Conservation (phyloP, 1,139 yeast species). For the Yamadazyma diospyri region DNA sequence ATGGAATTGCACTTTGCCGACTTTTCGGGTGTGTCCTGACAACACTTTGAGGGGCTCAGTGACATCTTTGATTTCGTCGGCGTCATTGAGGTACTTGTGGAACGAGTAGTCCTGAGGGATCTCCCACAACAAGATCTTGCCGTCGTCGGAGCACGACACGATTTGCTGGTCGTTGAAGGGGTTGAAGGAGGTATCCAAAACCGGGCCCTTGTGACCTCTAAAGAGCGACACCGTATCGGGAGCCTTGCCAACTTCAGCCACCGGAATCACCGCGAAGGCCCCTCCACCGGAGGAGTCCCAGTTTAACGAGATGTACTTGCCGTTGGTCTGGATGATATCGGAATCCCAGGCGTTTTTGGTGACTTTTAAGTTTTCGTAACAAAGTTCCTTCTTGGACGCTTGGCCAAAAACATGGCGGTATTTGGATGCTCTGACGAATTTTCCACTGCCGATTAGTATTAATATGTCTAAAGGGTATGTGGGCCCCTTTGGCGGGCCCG, state of each 20-base stretch:
- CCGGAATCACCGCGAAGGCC: slow-evolving; percentile 90
- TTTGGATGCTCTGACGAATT: slow-evolving; percentile 93
- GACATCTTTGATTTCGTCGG: slow-evolving; percentile 66
- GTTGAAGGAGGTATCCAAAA: slow-evolving; percentile 89
- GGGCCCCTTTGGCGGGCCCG: too few relatives aligned
- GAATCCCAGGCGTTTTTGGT: slow-evolving; percentile 97
- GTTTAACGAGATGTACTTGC: slow-evolving; percentile 79
- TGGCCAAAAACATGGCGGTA: slow-evolving; percentile 96
- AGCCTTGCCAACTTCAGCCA: slow-evolving; percentile 83
- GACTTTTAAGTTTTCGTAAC: slow-evolving; percentile 81
- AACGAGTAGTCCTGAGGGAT: slow-evolving; percentile 80
- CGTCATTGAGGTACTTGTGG: slow-evolving; percentile 53
- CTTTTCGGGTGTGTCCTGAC: slow-evolving; percentile 87
- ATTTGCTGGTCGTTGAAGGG: slow-evolving; percentile 78
- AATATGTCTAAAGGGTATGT: too few relatives aligned
- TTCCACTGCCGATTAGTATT: slow-evolving; percentile 52
- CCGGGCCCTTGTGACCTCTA: slow-evolving; percentile 94
- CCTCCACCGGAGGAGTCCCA: slow-evolving; percentile 98
- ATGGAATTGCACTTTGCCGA: slow-evolving; percentile 88
- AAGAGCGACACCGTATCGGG: slow-evolving; percentile 92
- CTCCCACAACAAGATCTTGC: slow-evolving; percentile 81
- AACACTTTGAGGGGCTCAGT: slow-evolving; percentile 63
- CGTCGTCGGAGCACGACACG: slow-evolving; percentile 90
- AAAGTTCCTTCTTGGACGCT: slow-evolving; percentile 79
- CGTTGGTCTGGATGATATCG: slow-evolving; percentile 74